phyloP scores from a whole-genome alignment of 306 rosid genomes.

The Hylodesmum podocarpum region DNA sequence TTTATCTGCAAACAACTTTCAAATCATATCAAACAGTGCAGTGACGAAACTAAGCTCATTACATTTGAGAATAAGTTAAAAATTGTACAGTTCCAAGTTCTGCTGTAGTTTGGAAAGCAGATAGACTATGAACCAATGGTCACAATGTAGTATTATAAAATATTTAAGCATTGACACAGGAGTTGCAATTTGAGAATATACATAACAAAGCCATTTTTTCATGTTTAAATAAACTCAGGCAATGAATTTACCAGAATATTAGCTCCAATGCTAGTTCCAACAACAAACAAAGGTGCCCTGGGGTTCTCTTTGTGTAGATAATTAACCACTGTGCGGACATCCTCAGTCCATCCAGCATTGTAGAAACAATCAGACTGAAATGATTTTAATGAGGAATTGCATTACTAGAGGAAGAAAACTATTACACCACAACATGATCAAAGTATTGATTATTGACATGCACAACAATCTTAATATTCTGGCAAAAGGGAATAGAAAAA shows the following conservation, averaged over 20 bases:
- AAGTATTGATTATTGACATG: background rate
- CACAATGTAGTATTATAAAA: background rate
- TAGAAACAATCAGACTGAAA: slow-evolving; percentile 95
- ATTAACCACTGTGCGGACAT: slow-evolving; percentile 63
- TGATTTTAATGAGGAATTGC: slow-evolving; percentile 23
- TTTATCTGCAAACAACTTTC: slow-evolving; percentile 61
- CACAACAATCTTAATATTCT: slow-evolving; percentile 20
- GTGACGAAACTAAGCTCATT: background rate
- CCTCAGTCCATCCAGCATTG: slow-evolving; percentile 99
- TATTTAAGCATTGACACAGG: background rate
- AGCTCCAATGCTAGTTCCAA: slow-evolving; percentile 97
- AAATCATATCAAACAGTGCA: slow-evolving; percentile 31
- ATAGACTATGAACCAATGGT: background rate
- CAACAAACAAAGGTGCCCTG: slow-evolving; percentile 66
- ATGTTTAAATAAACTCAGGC: background rate
- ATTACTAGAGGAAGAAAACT: slow-evolving; percentile 17
- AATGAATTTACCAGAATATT: slow-evolving; percentile 70
- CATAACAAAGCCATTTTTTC: background rate
- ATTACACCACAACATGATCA: slow-evolving; percentile 18
- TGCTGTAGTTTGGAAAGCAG: slow-evolving; percentile 8
- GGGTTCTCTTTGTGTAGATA: slow-evolving; percentile 75
- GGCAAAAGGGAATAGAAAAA: background rate
- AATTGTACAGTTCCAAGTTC: background rate
- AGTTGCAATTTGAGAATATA: background rate
- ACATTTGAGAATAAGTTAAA: slow-evolving; percentile 6